Base-by-base conservation (phyloP, 1,284 basidiomycete genomes). In the Melampsora larici-populina region DNA sequence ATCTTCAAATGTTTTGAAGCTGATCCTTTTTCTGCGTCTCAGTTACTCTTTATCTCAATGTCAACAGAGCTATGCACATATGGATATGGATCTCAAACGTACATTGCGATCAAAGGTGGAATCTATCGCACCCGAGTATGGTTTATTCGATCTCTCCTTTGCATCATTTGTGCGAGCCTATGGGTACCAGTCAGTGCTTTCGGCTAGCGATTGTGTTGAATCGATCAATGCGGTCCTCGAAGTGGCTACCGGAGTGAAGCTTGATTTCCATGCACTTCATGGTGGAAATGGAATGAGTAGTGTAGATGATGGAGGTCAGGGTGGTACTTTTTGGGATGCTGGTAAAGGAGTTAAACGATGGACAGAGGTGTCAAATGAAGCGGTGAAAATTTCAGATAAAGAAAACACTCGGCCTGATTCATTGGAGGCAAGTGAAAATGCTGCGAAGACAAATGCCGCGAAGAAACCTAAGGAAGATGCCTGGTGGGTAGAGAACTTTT, bases 31-130 rank as follows among this genome's bases (percentile, higher is more conserved):
- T 29, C 0, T 33, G 18, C 48, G 18, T 58, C 33, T 46, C 80
- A 95, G 93, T 1, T 95, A 97, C 83, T 96, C 95, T 0, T 89
- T 98, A 79, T 88, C 88, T 2, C 94, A 99, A 83, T 96, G 93
- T 26, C 93, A 97, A 81, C 96, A 99, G 82, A 88, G 91, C 0
- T 97, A 93, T 82, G 86, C 90, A 0, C 94, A 99, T 83, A 99
- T 99, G 97, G 94, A 97, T 82, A 90, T 94, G 85, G 91, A 94
- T 81, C 88, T 99, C 78, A 97, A 97, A 84, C 87, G 89, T 46
- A 87, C 89, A n/a, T 87, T 99, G 21, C 88, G 91, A 11, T 85
- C 87, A 62, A 94, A 95, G 82, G 88, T 99, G 5, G 91, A 95
- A 73, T 88, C 90, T 33, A 92, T 97, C 72, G 93, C 94, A 5